Percentiles rank a stretch among this genome's conserved stretches.
These are phyloP conservation scores for Rhodomyrtus psidioides DNA, from an alignment of 441 rosid genomes.

Conservation along the genomic window DNA sequence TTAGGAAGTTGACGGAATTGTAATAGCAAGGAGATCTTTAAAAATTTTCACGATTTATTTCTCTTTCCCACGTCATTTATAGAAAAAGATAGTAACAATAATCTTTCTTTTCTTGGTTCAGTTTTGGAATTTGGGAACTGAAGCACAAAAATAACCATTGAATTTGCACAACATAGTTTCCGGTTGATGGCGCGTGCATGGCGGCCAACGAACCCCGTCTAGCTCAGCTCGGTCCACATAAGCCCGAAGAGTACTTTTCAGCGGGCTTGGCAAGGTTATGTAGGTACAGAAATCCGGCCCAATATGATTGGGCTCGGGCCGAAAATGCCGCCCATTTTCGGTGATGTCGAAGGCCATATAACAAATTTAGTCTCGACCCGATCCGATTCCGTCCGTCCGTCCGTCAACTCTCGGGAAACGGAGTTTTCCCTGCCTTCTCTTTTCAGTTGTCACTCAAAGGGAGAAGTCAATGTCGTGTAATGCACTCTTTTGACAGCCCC, in stretches of 20 bases:
- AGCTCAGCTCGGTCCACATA: fast-evolving
- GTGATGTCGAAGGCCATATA: no score
- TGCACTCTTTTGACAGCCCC: not conserved
- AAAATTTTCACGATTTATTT: no score
- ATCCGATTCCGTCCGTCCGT: no score
- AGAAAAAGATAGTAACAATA: no score
- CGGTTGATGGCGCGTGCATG: not conserved
- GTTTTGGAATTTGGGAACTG: no score
- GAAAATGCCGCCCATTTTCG: no score
- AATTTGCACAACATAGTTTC: not conserved
- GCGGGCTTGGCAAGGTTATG: not conserved
- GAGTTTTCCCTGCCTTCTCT: not conserved
- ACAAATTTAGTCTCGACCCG: no score
- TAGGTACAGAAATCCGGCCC: not conserved
- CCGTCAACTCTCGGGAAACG: not conserved
- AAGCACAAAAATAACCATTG: no score
- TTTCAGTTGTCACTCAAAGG: not conserved
- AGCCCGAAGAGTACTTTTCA: not conserved
- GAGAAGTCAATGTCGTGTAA: not conserved
- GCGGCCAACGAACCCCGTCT: not conserved
- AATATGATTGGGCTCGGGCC: no score
- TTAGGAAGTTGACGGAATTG: not conserved
- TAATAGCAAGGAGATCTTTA: not conserved
- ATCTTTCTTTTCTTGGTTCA: no score
- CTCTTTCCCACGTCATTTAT: no score